These are phyloP conservation scores for Chlorella sp. DNA, from an alignment of 139 green algal species.

Conservation along the genomic window DNA sequence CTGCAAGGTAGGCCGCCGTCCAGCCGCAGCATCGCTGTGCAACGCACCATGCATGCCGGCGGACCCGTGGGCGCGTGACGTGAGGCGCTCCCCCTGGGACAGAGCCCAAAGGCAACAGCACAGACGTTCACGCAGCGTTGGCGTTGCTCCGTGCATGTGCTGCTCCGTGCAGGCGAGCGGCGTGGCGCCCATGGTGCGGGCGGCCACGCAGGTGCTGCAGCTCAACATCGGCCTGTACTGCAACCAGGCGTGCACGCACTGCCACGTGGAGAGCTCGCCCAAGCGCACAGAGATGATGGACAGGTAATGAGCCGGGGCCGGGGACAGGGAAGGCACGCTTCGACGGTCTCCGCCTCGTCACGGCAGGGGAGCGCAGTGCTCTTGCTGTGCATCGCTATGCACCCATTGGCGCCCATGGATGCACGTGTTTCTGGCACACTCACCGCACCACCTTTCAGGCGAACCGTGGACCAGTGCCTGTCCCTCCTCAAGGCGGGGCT, in stretches of 20 bases:
- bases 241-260: conserved; percentile 97
- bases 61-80: too few species aligned
- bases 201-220: conserved; percentile 69
- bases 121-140: not conserved
- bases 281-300: conserved; percentile 76
- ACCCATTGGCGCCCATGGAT: too few species aligned
- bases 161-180: conserved; percentile 7
- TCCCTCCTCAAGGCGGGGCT: conserved; percentile 46
- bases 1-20: not conserved
- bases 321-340: too few species aligned
- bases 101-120: too few species aligned
- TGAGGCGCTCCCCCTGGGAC: too few species aligned
- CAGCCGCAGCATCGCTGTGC: too few species aligned
- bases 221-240: conserved; percentile 98
- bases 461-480: conserved; percentile 66
- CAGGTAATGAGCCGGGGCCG: not conserved
- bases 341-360: too few species aligned
- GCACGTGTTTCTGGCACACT: too few species aligned
- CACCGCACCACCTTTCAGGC: too few species aligned
- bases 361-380: too few species aligned
- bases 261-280: conserved; percentile 93
- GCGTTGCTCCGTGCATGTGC: not conserved
- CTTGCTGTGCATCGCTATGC: too few species aligned
- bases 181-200: conserved; percentile 42
- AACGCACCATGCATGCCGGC: too few species aligned